phyloP scores from a whole-genome alignment of 768 basidiomycete species.

The Hericium erinaceus region DNA sequence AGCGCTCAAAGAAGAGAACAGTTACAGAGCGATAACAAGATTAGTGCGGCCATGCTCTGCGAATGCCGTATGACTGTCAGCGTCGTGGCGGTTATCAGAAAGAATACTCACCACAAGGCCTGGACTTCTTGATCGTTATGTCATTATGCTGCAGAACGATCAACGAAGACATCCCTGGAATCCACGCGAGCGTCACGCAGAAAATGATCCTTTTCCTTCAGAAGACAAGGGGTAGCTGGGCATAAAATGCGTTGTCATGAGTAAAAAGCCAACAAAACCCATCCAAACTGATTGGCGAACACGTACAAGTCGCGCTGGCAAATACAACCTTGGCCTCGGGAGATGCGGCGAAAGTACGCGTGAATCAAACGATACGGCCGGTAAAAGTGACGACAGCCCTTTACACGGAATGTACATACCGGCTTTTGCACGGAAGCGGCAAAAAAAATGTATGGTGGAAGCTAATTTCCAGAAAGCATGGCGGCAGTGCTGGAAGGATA shows the following conservation, averaged over 20 bases:
- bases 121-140: background rate
- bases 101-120: background rate
- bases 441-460: background rate
- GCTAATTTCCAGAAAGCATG: background rate
- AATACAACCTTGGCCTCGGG: no score
- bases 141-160: background rate
- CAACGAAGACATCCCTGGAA: background rate
- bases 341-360: no score
- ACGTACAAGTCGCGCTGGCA: no score
- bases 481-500: no score
- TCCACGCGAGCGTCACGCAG: background rate
- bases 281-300: no score
- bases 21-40: background rate
- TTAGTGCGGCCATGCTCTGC: background rate
- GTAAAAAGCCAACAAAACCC: no score
- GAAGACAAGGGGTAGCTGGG: background rate
- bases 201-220: background rate
- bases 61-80: background rate
- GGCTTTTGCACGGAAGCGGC: background rate
- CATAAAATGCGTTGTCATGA: background rate
- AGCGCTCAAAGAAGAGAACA: background rate
- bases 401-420: no score
- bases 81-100: background rate
- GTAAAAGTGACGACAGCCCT: no score
- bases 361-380: no score